Base-by-base conservation (phyloP, 805 yeast genomes). In the Spencermartinsiella europaea region DNA sequence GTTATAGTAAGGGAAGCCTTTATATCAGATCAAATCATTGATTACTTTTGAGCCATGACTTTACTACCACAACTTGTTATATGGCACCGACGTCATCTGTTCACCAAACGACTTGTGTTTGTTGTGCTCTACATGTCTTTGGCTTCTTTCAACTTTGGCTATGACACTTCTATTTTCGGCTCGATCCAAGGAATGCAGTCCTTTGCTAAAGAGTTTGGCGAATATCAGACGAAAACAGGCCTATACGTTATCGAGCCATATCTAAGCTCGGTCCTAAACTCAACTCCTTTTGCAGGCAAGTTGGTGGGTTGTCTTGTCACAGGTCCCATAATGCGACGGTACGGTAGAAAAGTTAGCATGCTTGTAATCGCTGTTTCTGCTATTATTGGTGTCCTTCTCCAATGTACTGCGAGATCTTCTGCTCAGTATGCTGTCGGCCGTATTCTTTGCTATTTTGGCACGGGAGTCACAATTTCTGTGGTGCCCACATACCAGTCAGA, bases 401-500 rank as follows among this genome's bases (percentile, higher is more conserved):
- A 76, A 55, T 61, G 71, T 15, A 54, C 69, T 5, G 27, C 66
- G 4, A 59, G 34, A 34, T 33, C 53, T 8, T 40, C 54, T 10
- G 85, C 81, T 28, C 89, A 83, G 54, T 40, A 49, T 21, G 47
- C 54, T 38, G 53, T 82, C 52, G 90, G 87, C 21, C 76, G 95
- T 68, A 75, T 80, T 69, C 78, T 81, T 41, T 46, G 85, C 19
- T 95, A 95, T 49, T 54, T 83, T 43, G 93, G 90, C 57, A 81
- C 80, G 50, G 93, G 93, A 52, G 64, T 83, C 60, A 77, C 79
- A 61, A 81, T 89, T 14, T 79, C 90, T n/a, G 81, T 89, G 27
- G 81, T 82, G 47, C 95, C 95, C 15, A 81, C 82, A 50, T 85
- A 84, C 79, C 89, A 83, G 62, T 74, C 89, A 33, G 86, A 84